Base-by-base conservation (phyloP, 129 eudicot species). In the Saussurea involucrata region DNA sequence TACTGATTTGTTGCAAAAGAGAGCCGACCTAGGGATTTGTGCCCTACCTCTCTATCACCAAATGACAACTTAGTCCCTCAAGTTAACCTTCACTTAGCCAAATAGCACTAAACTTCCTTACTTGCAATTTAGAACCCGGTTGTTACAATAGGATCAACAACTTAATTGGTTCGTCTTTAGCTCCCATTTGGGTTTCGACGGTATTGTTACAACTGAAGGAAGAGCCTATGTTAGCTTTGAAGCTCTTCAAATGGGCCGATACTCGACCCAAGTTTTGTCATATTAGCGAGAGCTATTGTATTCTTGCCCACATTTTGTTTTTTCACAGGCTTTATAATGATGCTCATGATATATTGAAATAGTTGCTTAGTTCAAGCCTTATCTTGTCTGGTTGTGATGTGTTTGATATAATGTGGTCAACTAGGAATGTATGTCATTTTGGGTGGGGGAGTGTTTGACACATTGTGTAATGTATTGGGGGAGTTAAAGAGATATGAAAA, bases 381-480 rank as follows among this genome's bases (percentile, higher is more conserved):
- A 31, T 33, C 40, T 71, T 72, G 40, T 86, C 86, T 0, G 77
- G 77, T 36, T 58, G 66, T 82, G 87, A 81, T 70, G 78, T 85
- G 28, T 82, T 94, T 78, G 93, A 94, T 82, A 68, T 82, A 60
- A 77, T 94, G 84, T 91, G 98, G 98, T 72, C 85, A 18, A 91
- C 91, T 5, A 87, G 93, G 84, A 87, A 89, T 73, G 90, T 87
- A 63, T 89, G 92, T 76, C 66, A 74, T 0, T 79, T 86, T 0
- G 96, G 98, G 63, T 91, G 83, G 86, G n/a, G 98, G 98, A 4
- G 96, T 91, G 17, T 94, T 94, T 57, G 98, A 94, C 77, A 80
- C 83, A 13, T 86, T 91, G 65, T 94, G 91, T 64, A 91, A 88
- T 28, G 92, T 91, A 67, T 77, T 89, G 70, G 86, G 86, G 69